These are phyloP conservation scores for Musa acuminata DNA, from an alignment of 176 grass and related monocot genomes.

Conservation along the genomic window DNA sequence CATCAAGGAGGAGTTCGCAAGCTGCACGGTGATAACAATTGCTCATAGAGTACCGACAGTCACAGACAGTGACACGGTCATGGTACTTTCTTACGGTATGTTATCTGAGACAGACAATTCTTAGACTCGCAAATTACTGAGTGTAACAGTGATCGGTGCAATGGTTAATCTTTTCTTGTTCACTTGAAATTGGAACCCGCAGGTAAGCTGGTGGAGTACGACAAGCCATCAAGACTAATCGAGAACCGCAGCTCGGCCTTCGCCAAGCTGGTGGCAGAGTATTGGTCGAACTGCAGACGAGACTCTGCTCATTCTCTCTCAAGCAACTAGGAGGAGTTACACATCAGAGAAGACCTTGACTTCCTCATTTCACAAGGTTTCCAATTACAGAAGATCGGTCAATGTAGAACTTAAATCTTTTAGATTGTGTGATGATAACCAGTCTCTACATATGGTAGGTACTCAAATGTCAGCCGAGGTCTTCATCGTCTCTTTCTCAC, in stretches of 20 bases:
- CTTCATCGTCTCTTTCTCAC: too few relatives aligned
- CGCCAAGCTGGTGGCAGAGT: slow-evolving; percentile 84
- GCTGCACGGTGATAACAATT: slow-evolving; percentile 75
- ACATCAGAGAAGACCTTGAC: too few relatives aligned
- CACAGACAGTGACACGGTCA: slow-evolving; percentile 80
- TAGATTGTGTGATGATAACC: too few relatives aligned
- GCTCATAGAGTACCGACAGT: slow-evolving; percentile 93
- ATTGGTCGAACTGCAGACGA: slow-evolving; percentile 71
- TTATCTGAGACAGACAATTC: neutral
- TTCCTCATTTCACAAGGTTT: too few relatives aligned
- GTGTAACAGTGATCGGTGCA: too few relatives aligned
- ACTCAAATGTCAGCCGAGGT: too few relatives aligned
- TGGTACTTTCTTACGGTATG: slow-evolving; percentile 93
- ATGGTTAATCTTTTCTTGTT: too few relatives aligned
- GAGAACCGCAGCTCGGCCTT: slow-evolving; percentile 66
- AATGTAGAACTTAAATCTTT: too few relatives aligned
- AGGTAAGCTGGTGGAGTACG: slow-evolving; percentile 91
- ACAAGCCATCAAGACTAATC: slow-evolving; percentile 67
- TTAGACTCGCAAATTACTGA: too few relatives aligned
- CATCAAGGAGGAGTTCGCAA: slow-evolving; percentile 71
- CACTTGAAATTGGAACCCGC: neutral
- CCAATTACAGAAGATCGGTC: too few relatives aligned
- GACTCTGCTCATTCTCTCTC: neutral
- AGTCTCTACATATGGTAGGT: too few relatives aligned
- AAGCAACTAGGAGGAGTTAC: neutral